Evolutionary conservation across 2,329 filamentous ascomycete genomes (phyloP).

Genomic region (Aurifilum marmelostoma): DNA sequence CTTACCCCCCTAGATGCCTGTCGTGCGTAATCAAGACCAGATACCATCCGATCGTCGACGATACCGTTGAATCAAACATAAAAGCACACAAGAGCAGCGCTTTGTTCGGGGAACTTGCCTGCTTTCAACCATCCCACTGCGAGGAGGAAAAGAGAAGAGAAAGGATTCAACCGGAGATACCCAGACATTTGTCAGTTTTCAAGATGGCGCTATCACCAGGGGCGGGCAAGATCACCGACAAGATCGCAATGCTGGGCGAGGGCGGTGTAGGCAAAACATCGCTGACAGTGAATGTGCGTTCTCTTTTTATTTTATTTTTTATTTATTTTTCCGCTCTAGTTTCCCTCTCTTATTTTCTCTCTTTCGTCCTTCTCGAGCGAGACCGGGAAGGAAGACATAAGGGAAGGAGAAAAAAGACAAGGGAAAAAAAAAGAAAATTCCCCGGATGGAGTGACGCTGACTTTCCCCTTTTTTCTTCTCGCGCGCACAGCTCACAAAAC

Average conservation of each 20-base stretch:
- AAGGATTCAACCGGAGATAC: not conserved
- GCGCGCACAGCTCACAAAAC: conserved; percentile 23
- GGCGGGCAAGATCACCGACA: conserved; percentile 26
- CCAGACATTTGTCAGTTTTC: not conserved
- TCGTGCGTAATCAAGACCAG: conserved; percentile 1
- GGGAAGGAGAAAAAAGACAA: not conserved
- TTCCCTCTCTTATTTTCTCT: not conserved
- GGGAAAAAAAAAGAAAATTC: not conserved
- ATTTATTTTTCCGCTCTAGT: not conserved
- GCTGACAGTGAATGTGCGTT: conserved; percentile 27
- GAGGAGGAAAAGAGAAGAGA: not conserved
- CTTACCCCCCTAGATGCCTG: conserved; percentile 1
- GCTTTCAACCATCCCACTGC: not conserved
- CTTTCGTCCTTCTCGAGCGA: not conserved
- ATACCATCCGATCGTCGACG: conserved; percentile 9
- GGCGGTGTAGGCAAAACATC: conserved; percentile 29
- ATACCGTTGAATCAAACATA: not conserved
- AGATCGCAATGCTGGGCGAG: conserved; percentile 28
- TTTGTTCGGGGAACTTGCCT: not conserved
- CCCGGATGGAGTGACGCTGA: not conserved
- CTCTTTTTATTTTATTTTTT: not conserved
- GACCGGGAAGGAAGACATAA: no score
- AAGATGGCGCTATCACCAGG: conserved; percentile 18
- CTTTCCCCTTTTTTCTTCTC: not conserved
- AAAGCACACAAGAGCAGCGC: not conserved